A percentile compares a stretch with the other conserved stretches of the same genome.
Conservation (phyloP, 202 grass and related monocot species). For the Setaria viridis region DNA sequence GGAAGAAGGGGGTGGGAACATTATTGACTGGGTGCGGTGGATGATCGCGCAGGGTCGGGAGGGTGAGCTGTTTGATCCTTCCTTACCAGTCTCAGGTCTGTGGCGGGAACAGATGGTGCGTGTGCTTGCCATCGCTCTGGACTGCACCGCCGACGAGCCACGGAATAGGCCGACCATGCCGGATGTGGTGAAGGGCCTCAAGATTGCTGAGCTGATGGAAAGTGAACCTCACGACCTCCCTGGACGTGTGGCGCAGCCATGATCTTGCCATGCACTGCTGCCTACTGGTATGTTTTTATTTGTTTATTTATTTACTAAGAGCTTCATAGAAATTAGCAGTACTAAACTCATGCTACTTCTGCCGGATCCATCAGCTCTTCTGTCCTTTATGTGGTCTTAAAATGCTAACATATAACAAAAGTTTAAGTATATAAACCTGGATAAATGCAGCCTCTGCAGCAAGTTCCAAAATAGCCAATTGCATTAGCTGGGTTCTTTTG, state of each 20-base stretch:
- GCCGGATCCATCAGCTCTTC: not conserved
- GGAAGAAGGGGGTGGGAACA: conserved; percentile 65
- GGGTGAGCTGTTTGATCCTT: conserved; percentile 63
- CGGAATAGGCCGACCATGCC: conserved; percentile 76
- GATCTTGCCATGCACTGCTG: conserved; percentile 18
- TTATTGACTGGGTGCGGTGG: conserved; percentile 78
- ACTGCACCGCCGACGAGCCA: conserved; percentile 66
- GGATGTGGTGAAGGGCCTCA: conserved; percentile 68
- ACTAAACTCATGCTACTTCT: conserved; percentile 8
- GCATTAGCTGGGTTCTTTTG: not conserved
- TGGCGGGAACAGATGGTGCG: conserved; percentile 60
- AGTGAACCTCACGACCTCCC: conserved; percentile 16
- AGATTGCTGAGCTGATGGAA: conserved; percentile 58
- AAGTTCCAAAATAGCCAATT: conserved; percentile 19
- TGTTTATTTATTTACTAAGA: not conserved
- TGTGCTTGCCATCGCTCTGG: conserved; percentile 54
- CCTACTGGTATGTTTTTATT: not conserved
- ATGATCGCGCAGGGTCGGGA: conserved; percentile 48
- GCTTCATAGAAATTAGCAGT: not conserved
- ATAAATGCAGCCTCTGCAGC: not conserved
- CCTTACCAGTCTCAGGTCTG: conserved; percentile 45
- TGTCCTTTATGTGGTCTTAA: not conserved
- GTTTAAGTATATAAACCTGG: conserved; percentile 20
- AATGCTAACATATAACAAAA: not conserved
- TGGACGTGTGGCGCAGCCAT: conserved; percentile 12